Conservation (phyloP, 1,139 yeast species). For the Zygotorulaspora mrakii region DNA sequence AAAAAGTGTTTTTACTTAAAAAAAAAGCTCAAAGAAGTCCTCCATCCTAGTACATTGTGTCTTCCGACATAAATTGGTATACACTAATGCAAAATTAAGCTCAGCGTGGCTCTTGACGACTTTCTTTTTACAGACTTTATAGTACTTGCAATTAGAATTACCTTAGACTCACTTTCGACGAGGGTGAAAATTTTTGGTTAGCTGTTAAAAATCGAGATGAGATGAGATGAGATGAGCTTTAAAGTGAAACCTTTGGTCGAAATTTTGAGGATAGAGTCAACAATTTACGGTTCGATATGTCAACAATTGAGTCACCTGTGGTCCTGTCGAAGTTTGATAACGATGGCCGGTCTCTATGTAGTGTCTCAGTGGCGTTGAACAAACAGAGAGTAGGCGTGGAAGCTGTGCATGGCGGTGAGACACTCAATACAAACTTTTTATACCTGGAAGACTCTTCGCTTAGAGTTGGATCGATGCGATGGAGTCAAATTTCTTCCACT, state of each 20-base stretch:
- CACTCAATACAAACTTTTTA: slow-evolving; percentile 29
- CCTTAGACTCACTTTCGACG: slow-evolving; percentile 14
- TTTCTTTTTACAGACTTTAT: too few species aligned
- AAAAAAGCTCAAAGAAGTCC: too few species aligned
- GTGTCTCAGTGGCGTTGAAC: slow-evolving; percentile 67
- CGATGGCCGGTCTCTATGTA: slow-evolving; percentile 58
- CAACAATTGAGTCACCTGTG: slow-evolving; percentile 23
- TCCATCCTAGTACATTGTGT: too few species aligned
- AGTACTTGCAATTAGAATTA: too few species aligned
- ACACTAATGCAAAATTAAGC: too few species aligned
- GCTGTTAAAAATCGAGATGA: slow-evolving; percentile 13
- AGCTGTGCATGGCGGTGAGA: slow-evolving; percentile 40
- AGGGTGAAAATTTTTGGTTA: slow-evolving; percentile 13
- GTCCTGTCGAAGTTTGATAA: slow-evolving; percentile 40
- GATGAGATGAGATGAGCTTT: slow-evolving; percentile 18
- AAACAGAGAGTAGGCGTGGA: slow-evolving; percentile 68
- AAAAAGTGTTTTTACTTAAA: too few species aligned
- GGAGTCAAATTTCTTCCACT: slow-evolving; percentile 45
- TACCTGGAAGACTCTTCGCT: slow-evolving; percentile 52
- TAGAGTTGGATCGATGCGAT: slow-evolving; percentile 50
- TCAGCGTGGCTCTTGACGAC: too few species aligned
- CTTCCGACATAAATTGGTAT: too few species aligned
- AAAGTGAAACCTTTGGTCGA: background rate
- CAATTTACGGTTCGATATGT: slow-evolving; percentile 12
- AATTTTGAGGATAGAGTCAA: background rate